A percentile compares a stretch with the other conserved stretches of the same genome.
These are phyloP conservation scores for Schwanniomyces pseudopolymorphus DNA, from an alignment of 805 yeast genomes.

Conservation along the genomic window DNA sequence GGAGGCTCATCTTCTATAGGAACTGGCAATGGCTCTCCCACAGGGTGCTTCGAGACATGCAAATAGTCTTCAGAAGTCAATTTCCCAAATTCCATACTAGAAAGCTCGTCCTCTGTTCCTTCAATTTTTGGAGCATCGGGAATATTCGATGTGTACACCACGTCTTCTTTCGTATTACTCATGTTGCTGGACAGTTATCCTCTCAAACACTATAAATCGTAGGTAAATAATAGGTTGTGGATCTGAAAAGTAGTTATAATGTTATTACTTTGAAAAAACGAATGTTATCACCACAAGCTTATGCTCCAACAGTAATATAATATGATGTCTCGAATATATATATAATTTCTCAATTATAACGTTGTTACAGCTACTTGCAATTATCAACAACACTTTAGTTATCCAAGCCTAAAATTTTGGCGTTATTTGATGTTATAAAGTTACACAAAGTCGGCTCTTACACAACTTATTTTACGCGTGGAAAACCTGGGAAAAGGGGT, in stretches of 20 bases:
- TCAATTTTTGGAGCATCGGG: conserved; percentile 41
- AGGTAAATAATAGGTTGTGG: neutral
- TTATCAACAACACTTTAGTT: neutral
- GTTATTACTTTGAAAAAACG: neutral
- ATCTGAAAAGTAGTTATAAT: neutral
- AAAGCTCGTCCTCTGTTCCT: conserved; percentile 29
- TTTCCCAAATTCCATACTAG: conserved; percentile 71
- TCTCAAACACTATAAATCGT: neutral
- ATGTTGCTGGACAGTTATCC: neutral
- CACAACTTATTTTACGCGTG: neutral
- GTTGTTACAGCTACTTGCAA: neutral
- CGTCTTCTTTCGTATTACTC: neutral
- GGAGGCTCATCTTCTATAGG: conserved; percentile 85
- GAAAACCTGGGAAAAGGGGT: neutral
- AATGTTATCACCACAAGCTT: neutral
- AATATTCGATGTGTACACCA: conserved; percentile 14
- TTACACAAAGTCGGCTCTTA: neutral
- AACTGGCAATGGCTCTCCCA: conserved; percentile 56
- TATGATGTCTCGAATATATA: neutral
- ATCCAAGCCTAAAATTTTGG: neutral
- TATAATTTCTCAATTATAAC: neutral
- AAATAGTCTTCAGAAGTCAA: conserved; percentile 65
- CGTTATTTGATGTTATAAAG: neutral
- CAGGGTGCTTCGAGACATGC: conserved; percentile 58
- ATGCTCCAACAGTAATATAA: neutral